Base-by-base conservation (phyloP, 2,329 filamentous ascomycete genomes). In the Tolypocladium album region DNA sequence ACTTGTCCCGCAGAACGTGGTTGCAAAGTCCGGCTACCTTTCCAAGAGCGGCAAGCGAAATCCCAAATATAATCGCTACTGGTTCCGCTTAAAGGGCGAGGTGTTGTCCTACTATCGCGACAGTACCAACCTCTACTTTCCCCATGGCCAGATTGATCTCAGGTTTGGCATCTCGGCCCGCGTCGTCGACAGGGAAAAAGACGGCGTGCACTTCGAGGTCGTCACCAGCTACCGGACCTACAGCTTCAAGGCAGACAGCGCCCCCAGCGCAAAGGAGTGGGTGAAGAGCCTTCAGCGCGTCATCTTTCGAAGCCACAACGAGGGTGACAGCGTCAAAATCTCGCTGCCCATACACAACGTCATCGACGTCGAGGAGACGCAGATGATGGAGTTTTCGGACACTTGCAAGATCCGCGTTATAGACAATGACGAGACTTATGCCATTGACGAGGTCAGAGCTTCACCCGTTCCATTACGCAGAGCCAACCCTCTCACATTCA, bases 271-370 rank as follows among this genome's bases (percentile, higher is more conserved):
- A 13, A 94, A 91, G 72, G 94, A 97, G 77, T 99, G 94, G 94
- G 92, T 97, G 55, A 94, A 94, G 74, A 86, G 89, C 58, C 78
- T 99, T 34, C 93, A 97, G 70, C 89, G 94, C 61, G 92, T 96
- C 66, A 97, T 97, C 60, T 97, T 97, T 70, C 84, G 92, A 57
- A 93, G 92, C 13, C 92, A 95, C 74, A 97, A 97, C 69, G 93
- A 97, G 64, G 93, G 94, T 12, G 92, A 97, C 70, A 96, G 92
- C 69, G 90, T 99, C 72, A 97, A 97, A 77, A 95, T 97, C 59
- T 94, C 90, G 1, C 76, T 97, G 36, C 93, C 92, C 0, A 89
- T 96, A 58, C 83, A 87, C 61, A 96, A 96, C 65, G 83, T 97
- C 24, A 86, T 97, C 61, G 93, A 97, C 66, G 86, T 97, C 55